Evolutionary conservation across 2,329 filamentous ascomycete species (phyloP).

Genomic region (Rachicladosporium sp.): DNA sequence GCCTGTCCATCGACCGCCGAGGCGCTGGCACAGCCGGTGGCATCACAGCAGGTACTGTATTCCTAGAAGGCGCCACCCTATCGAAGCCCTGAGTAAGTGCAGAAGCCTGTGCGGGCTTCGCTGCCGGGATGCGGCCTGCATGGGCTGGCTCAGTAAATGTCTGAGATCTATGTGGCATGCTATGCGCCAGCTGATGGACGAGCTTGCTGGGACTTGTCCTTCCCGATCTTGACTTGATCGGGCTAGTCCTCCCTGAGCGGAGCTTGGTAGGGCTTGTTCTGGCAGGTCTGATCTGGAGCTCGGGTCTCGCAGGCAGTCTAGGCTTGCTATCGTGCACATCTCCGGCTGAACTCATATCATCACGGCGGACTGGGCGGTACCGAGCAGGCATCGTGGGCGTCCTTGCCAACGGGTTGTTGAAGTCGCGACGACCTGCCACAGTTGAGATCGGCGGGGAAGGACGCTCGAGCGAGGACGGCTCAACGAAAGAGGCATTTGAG

Average conservation of each 20-base stretch:
- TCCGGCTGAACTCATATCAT: slow-evolving; percentile 8
- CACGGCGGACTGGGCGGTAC: slow-evolving; percentile 10
- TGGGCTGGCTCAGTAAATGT: slow-evolving; percentile 8
- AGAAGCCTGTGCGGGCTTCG: slow-evolving; percentile 12
- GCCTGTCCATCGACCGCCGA: slow-evolving; percentile 17
- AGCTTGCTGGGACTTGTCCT: slow-evolving; percentile 6
- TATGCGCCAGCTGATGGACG: no score
- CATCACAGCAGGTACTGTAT: slow-evolving; percentile 4
- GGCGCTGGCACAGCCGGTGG: slow-evolving; percentile 25
- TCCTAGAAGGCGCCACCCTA: slow-evolving; percentile 4
- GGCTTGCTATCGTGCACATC: slow-evolving; percentile 18
- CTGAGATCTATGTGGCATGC: slow-evolving; percentile 5
- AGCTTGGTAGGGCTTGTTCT: slow-evolving; percentile 17
- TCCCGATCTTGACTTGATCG: slow-evolving; percentile 10
- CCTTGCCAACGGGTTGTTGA: slow-evolving; percentile 9
- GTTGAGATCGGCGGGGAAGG: slow-evolving; percentile 9
- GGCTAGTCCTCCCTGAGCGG: slow-evolving; percentile 18
- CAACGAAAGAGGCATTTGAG: slow-evolving; percentile 10
- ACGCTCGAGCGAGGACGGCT: slow-evolving; percentile 16
- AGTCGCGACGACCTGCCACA: slow-evolving; percentile 11
- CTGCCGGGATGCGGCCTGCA: slow-evolving; percentile 16
- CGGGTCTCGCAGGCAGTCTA: slow-evolving; percentile 20
- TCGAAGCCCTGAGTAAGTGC: slow-evolving; percentile 19
- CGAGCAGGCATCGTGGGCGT: slow-evolving; percentile 15
- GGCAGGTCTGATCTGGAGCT: slow-evolving; percentile 19